Percentiles rank a stretch among this genome's conserved stretches.
phyloP scores from a whole-genome alignment of 108 stramenopile genomes.

The Nannochloropsis oceanica region DNA sequence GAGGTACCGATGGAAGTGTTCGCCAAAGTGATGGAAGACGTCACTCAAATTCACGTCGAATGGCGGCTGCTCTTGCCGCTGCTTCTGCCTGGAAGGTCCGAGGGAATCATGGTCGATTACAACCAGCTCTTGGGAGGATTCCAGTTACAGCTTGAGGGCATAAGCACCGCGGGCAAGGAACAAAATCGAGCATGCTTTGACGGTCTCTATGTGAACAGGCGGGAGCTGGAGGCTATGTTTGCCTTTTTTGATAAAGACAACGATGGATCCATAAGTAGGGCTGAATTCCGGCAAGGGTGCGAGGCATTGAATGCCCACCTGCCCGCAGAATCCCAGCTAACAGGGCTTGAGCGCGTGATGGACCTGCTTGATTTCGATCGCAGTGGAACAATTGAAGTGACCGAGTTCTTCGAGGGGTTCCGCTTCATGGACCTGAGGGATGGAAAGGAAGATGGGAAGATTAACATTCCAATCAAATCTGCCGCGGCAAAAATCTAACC shows the following conservation, averaged over 20 bases:
- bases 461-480: no score
- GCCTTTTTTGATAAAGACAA: conserved; percentile 32
- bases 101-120: neutral
- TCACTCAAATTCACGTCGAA: neutral
- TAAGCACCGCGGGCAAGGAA: neutral
- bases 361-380: conserved; percentile 37
- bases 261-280: conserved; percentile 37
- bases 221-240: conserved; percentile 39
- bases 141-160: conserved; percentile 12
- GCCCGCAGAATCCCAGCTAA: conserved; percentile 18
- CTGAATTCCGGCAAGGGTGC: conserved; percentile 33
- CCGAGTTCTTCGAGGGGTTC: conserved; percentile 42
- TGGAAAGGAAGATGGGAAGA: no score
- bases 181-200: conserved; percentile 16
- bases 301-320: conserved; percentile 15
- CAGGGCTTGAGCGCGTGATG: conserved; percentile 27
- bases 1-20: neutral
- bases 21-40: neutral
- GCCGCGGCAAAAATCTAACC: no score
- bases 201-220: conserved; percentile 30
- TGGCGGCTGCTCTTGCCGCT: neutral
- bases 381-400: conserved; percentile 33
- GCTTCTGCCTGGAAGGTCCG: neutral
- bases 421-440: no score
- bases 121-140: neutral